These are phyloP conservation scores for Coelastrella sp. DNA, from an alignment of 139 green algal species.

Conservation along the genomic window DNA sequence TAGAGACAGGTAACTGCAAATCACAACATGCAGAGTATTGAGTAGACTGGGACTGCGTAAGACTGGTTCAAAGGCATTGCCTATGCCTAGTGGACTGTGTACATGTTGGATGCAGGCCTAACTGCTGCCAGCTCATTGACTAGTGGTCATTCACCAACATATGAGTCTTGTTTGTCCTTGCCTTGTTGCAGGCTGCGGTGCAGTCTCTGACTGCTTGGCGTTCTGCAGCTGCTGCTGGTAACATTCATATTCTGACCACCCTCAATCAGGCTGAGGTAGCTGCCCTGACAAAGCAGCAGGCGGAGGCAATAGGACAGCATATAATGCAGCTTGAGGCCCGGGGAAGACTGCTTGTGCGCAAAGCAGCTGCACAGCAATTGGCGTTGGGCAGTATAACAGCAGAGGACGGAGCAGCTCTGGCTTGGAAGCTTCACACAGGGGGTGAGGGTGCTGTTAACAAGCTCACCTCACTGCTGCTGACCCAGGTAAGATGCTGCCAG, in stretches of 20 bases:
- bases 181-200: neutral
- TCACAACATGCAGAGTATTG: too few relatives aligned
- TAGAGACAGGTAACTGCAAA: too few relatives aligned
- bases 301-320: neutral
- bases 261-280: conserved; percentile 34
- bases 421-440: conserved; percentile 37
- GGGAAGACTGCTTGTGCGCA: conserved; percentile 32
- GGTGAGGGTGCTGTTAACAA: conserved; percentile 1
- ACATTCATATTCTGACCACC: conserved; percentile 13
- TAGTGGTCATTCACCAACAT: neutral
- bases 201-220: conserved; percentile 37
- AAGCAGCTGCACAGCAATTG: neutral
- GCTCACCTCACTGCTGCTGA: neutral
- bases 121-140: neutral
- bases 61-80: too few relatives aligned
- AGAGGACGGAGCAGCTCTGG: conserved; percentile 26
- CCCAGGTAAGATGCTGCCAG: too few relatives aligned
- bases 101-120: too few relatives aligned
- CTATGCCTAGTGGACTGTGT: too few relatives aligned
- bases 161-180: neutral
- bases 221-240: conserved; percentile 17
- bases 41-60: too few relatives aligned
- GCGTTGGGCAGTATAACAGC: neutral
- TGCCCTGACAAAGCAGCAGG: neutral
- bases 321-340: conserved; percentile 42